Evolutionary conservation across 768 basidiomycete species (phyloP).

Genomic region (Lepiota venenata): DNA sequence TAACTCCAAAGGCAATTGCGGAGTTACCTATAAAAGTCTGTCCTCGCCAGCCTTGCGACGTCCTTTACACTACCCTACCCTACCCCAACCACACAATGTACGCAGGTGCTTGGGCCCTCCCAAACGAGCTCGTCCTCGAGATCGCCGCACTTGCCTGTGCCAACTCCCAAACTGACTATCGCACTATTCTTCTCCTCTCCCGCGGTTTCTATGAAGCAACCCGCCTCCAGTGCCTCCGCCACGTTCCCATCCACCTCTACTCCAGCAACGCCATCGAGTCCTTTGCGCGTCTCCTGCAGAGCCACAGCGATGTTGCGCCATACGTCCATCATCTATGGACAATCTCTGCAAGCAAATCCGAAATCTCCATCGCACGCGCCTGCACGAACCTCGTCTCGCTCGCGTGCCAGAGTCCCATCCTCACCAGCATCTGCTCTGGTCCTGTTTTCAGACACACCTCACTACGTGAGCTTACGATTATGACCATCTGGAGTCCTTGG

Average conservation of each 20-base stretch:
- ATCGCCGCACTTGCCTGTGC: slow-evolving; percentile 6
- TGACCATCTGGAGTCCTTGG: slow-evolving; percentile 13
- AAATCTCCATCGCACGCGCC: slow-evolving; percentile 3
- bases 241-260: slow-evolving; percentile 10
- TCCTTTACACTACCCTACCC: not conserved
- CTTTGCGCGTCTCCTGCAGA: not conserved
- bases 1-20: not conserved
- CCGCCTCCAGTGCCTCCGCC: slow-evolving; percentile 6
- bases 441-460: slow-evolving; percentile 8
- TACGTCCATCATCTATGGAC: slow-evolving; percentile 11
- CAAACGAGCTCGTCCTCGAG: slow-evolving; percentile 10
- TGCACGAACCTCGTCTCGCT: slow-evolving; percentile 11
- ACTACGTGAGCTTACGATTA: slow-evolving; percentile 9
- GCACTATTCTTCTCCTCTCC: slow-evolving; percentile 7
- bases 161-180: slow-evolving; percentile 6
- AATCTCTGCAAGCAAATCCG: not conserved
- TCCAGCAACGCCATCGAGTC: not conserved
- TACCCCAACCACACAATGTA: not conserved
- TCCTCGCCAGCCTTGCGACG: not conserved
- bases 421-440: slow-evolving; percentile 1
- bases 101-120: slow-evolving; percentile 9
- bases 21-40: slow-evolving; percentile 1
- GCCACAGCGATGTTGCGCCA: not conserved
- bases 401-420: slow-evolving; percentile 3
- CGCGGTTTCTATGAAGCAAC: slow-evolving; percentile 1